A percentile compares a stretch with the other conserved stretches of the same genome.
phyloP scores from a whole-genome alignment of 2,329 filamentous ascomycete species.

The Aureobasidium sp. region DNA sequence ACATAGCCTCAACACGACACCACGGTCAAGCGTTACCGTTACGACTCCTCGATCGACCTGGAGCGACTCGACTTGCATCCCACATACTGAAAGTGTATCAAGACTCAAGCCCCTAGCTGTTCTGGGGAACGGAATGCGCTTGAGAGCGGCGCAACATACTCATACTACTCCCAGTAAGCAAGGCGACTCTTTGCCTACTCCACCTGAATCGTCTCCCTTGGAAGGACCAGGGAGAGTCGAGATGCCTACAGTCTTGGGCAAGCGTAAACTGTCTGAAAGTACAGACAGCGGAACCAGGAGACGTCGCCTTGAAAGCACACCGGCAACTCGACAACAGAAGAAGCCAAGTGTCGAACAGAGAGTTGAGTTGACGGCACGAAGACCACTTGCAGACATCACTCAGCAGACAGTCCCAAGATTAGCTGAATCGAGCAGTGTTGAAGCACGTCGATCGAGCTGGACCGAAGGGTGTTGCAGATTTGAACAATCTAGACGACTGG shows the following conservation, averaged over 20 bases:
- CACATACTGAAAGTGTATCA: background rate
- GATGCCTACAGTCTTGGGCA: background rate
- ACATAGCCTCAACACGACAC: slow-evolving; percentile 18
- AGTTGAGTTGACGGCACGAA: background rate
- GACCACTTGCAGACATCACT: slow-evolving; percentile 5
- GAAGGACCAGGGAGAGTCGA: too few relatives aligned
- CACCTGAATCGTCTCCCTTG: slow-evolving; percentile 1
- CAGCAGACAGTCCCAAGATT: background rate
- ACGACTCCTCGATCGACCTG: slow-evolving; percentile 1
- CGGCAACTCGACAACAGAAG: background rate
- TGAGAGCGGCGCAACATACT: background rate
- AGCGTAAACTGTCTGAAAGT: background rate
- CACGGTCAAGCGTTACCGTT: slow-evolving; percentile 10
- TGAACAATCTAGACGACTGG: background rate
- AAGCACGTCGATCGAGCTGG: background rate
- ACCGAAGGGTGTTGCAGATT: background rate
- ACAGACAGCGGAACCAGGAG: background rate
- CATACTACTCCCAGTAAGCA: background rate
- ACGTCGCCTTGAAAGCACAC: too few relatives aligned
- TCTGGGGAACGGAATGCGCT: background rate
- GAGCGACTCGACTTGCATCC: background rate
- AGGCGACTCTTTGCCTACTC: background rate
- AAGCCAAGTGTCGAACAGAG: background rate
- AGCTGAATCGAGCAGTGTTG: background rate
- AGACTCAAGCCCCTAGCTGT: background rate